Conservation (phyloP, 2,329 filamentous ascomycete species). For the Fusarium sp. region DNA sequence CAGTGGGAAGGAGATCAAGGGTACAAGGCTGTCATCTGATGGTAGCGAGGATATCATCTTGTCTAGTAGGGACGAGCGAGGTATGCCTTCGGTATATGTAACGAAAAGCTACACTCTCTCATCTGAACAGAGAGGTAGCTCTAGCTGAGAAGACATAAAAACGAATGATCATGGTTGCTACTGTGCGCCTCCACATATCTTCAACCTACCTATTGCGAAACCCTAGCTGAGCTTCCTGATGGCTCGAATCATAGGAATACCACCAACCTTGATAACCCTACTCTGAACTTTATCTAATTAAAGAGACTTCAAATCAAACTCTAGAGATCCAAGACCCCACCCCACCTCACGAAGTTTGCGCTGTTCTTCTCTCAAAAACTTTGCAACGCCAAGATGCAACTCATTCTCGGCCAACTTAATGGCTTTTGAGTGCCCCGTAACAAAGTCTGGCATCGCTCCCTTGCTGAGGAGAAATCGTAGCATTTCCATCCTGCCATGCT, state of each 20-base stretch:
- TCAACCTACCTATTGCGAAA: not conserved
- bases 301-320: not conserved
- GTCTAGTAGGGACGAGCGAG: not conserved
- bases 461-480: not conserved
- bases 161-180: not conserved
- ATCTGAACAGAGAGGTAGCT: not conserved
- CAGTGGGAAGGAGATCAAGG: not conserved
- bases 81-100: not conserved
- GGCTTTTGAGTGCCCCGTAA: not conserved
- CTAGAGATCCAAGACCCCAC: not conserved
- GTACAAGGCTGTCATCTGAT: slow-evolving; percentile 1
- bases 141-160: not conserved
- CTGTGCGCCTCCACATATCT: not conserved
- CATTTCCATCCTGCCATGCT: slow-evolving; percentile 20
- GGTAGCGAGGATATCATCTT: slow-evolving; percentile 5
- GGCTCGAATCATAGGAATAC: not conserved
- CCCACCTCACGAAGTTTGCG: not conserved
- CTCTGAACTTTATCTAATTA: not conserved
- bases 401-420: slow-evolving; percentile 6
- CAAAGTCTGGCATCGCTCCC: not conserved
- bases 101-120: not conserved
- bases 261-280: not conserved
- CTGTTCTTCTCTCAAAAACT: not conserved
- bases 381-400: not conserved
- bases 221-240: not conserved